Evolutionary conservation across 2,329 filamentous ascomycete genomes (phyloP), one percentile per base, ranked within the genome.

Genomic region (Trichoderma simmonsii): DNA sequence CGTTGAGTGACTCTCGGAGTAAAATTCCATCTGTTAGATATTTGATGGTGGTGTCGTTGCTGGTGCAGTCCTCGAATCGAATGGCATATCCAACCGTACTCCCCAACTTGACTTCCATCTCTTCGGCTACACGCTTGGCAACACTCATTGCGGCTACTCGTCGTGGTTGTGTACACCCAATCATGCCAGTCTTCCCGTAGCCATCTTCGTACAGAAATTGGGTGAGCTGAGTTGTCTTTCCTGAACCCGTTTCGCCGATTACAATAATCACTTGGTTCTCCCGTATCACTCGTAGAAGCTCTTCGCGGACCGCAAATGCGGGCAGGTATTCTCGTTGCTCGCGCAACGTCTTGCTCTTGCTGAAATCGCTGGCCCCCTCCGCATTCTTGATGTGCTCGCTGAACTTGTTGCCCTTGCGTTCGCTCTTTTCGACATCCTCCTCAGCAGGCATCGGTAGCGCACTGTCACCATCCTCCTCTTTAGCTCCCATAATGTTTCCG

Each of bases 21-120:
- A 99, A 85, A 26, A 99, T 93, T 84, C 96, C 96, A 78, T 99
- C 97, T 0, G 96, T 99, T 95, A 99, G 98, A 81, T 99, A 99
- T 82, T 99, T 99, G 84, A 99, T 98, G 73, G 91, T 87, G 0
- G 96, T 99, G 72, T 98, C 92, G 76, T 94, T 94, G 84, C 94
- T 97, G 1, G 96, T 99, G 81, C 95, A 98, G 80, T 99, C 97
- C 80, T 99, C 96, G 78, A 99, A 99, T 69, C 96, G 94, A 79
- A 99, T 99, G 1, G 96, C 94, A 81, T 99, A 99, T 34, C 96
- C 96, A 48, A 99, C 97, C 0, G 91, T 88, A 71, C 92, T 91
- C 63, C 96, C 96, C 11, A 99, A 85, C 71, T 91, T 91, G 59
- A 97, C 94, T 76, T 97, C 93, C 97, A 99, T 99, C 83, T 99